A percentile compares a stretch with the other conserved stretches of the same genome.
Evolutionary conservation across 2,329 filamentous ascomycete species (phyloP).

Genomic region (Ophiocordyceps camponoti-floridani): DNA sequence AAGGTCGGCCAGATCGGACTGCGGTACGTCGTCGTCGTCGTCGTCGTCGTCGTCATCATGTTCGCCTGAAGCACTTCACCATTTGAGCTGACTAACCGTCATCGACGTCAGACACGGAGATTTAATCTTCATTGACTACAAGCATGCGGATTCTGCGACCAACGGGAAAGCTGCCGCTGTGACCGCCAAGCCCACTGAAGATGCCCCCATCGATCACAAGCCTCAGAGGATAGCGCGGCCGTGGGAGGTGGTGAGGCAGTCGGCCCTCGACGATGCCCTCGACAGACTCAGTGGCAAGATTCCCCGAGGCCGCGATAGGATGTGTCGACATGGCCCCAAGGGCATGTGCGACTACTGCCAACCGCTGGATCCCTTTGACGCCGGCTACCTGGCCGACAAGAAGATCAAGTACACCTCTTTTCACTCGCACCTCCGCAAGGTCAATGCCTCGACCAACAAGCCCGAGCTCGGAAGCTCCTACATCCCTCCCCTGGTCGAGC

Average conservation of each 20-base stretch:
- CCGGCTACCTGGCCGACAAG: constrained; percentile 78
- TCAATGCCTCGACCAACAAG: constrained; percentile 93
- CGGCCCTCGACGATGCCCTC: constrained; percentile 66
- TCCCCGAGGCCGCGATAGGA: constrained; percentile 56
- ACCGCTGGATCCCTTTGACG: constrained; percentile 83
- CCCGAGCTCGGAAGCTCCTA: constrained; percentile 86
- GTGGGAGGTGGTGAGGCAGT: constrained; percentile 86
- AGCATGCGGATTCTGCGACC: constrained; percentile 29
- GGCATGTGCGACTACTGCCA: constrained; percentile 99
- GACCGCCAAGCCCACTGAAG: constrained; percentile 50
- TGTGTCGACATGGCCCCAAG: constrained; percentile 92
- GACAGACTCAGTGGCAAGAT: constrained; percentile 89
- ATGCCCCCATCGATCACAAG: constrained; percentile 51
- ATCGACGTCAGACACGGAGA: constrained; percentile 55
- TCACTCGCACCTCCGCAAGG: constrained; percentile 83
- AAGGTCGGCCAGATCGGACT: constrained; percentile 41
- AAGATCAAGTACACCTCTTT: constrained; percentile 99
- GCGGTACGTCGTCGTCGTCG: constrained; percentile 21
- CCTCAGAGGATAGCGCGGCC: constrained; percentile 29
- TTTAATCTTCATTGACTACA: constrained; percentile 73
- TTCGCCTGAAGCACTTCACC: too few relatives aligned
- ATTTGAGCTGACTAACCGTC: constrained; percentile 5
- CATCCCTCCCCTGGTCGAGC: constrained; percentile 86
- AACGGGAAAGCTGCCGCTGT: constrained; percentile 42
- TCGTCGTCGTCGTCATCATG: background rate